Evolutionary conservation across 2,329 filamentous ascomycete genomes (phyloP).

Genomic region (Mycosphaerella sp.): DNA sequence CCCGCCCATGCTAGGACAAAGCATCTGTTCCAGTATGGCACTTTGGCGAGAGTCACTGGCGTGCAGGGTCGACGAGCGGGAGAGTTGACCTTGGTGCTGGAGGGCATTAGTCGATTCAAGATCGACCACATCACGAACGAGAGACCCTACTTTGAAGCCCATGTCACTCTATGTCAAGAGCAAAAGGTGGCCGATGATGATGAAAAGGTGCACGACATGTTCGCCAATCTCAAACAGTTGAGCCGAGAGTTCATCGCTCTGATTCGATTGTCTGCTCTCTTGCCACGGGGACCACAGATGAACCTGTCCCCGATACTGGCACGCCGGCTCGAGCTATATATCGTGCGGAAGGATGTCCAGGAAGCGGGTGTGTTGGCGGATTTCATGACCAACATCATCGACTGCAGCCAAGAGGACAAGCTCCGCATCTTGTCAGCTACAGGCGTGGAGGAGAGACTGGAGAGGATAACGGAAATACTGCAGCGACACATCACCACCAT

Average conservation of each 20-base stretch:
- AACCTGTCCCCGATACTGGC: slow-evolving; percentile 78
- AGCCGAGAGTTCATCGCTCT: slow-evolving; percentile 82
- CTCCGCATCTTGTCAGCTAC: slow-evolving; percentile 76
- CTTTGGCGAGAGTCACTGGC: slow-evolving; percentile 51
- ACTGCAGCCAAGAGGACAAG: slow-evolving; percentile 85
- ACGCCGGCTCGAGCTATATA: slow-evolving; percentile 78
- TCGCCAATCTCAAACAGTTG: slow-evolving; percentile 72
- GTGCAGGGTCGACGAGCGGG: slow-evolving; percentile 44
- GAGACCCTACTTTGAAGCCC: slow-evolving; percentile 78
- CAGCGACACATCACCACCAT: slow-evolving; percentile 75
- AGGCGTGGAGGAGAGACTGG: slow-evolving; percentile 68
- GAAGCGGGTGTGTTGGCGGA: slow-evolving; percentile 85
- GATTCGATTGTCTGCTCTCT: slow-evolving; percentile 74
- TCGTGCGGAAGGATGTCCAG: slow-evolving; percentile 69
- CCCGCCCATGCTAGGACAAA: slow-evolving; percentile 39
- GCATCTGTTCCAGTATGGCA: slow-evolving; percentile 78
- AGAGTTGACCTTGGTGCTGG: slow-evolving; percentile 75
- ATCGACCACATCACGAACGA: slow-evolving; percentile 70
- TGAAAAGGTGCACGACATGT: slow-evolving; percentile 60
- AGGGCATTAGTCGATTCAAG: slow-evolving; percentile 71
- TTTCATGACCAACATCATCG: slow-evolving; percentile 92
- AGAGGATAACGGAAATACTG: slow-evolving; percentile 75
- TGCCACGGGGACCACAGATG: slow-evolving; percentile 60
- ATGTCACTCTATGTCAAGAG: slow-evolving; percentile 65
- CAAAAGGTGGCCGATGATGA: slow-evolving; percentile 39